These are phyloP conservation scores for Hibiscus tridactylites DNA, from an alignment of 345 rosid genomes.

Conservation along the genomic window DNA sequence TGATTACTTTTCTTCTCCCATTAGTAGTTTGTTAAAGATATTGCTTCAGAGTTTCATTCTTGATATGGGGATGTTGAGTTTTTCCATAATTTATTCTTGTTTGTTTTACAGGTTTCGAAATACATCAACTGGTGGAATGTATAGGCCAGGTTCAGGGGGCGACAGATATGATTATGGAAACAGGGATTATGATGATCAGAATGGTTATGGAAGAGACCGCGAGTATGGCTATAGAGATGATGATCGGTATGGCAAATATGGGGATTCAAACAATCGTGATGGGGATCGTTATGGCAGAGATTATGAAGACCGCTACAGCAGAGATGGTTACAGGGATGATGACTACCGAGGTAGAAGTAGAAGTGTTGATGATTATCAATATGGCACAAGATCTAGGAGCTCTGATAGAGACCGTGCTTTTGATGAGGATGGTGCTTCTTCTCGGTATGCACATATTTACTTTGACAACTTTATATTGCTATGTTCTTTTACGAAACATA, in stretches of 20 bases:
- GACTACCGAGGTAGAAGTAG: slow-evolving; percentile 72
- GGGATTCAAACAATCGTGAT: slow-evolving; percentile 64
- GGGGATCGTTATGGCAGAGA: slow-evolving; percentile 47
- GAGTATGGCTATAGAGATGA: slow-evolving; percentile 82
- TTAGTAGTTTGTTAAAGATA: not conserved
- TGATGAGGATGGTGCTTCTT: slow-evolving; percentile 10
- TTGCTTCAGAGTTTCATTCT: not conserved
- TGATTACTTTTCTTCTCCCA: not conserved
- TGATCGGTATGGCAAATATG: slow-evolving; percentile 65
- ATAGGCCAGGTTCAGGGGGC: not conserved
- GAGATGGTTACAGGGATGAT: slow-evolving; percentile 77
- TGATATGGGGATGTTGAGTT: not conserved
- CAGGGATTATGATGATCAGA: not conserved
- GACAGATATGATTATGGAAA: not conserved
- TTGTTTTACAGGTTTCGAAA: not conserved
- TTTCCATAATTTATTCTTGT: not conserved
- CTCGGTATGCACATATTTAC: slow-evolving; percentile 4
- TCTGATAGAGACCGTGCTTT: slow-evolving; percentile 16
- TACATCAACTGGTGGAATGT: slow-evolving; percentile 1
- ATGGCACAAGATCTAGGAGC: slow-evolving; percentile 16
- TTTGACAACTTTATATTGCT: not conserved
- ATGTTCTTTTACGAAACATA: not conserved
- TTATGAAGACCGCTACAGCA: slow-evolving; percentile 13
- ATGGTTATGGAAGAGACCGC: slow-evolving; percentile 33
- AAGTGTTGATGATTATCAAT: slow-evolving; percentile 37